These are phyloP conservation scores for Phoma sp. DNA, from an alignment of 2,329 filamentous ascomycete genomes.

Conservation along the genomic window DNA sequence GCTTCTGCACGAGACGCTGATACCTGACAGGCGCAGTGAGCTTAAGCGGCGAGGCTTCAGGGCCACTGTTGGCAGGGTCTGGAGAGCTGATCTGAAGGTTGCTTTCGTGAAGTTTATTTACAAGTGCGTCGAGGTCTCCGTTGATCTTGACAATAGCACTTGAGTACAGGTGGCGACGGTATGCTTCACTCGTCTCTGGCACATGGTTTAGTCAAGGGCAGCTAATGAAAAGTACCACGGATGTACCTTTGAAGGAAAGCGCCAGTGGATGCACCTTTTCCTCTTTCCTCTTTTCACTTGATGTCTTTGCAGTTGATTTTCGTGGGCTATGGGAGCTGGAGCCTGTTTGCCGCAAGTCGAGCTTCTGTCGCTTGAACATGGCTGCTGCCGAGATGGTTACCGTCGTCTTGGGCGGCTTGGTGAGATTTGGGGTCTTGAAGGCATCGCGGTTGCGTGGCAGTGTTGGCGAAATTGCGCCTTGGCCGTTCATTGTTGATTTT, in stretches of 20 bases:
- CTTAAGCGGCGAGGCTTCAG: slow-evolving; percentile 18
- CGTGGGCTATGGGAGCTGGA: slow-evolving; percentile 16
- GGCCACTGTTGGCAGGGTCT: background rate
- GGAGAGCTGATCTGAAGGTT: slow-evolving; percentile 22
- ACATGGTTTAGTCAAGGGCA: slow-evolving; percentile 9
- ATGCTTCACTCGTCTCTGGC: slow-evolving; percentile 35
- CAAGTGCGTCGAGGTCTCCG: slow-evolving; percentile 22
- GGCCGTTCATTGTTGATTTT: background rate
- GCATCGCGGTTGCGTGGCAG: background rate
- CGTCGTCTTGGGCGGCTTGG: slow-evolving; percentile 1
- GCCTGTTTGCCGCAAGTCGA: slow-evolving; percentile 1
- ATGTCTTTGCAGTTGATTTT: slow-evolving; percentile 8
- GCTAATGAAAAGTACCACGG: background rate
- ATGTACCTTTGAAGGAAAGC: slow-evolving; percentile 36
- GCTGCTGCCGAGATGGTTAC: slow-evolving; percentile 29
- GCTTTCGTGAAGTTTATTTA: slow-evolving; percentile 19
- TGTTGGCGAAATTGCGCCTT: background rate
- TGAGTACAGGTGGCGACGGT: slow-evolving; percentile 35
- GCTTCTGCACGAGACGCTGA: slow-evolving; percentile 22
- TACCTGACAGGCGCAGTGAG: slow-evolving; percentile 28
- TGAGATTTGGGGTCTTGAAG: background rate
- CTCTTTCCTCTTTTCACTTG: slow-evolving; percentile 7
- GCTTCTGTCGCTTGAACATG: slow-evolving; percentile 30
- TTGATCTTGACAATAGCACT: slow-evolving; percentile 29
- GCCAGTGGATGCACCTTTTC: slow-evolving; percentile 32